Evolutionary conservation across 2,329 filamentous ascomycete genomes (phyloP).

Genomic region (Bimuria novae-zelandiae): DNA sequence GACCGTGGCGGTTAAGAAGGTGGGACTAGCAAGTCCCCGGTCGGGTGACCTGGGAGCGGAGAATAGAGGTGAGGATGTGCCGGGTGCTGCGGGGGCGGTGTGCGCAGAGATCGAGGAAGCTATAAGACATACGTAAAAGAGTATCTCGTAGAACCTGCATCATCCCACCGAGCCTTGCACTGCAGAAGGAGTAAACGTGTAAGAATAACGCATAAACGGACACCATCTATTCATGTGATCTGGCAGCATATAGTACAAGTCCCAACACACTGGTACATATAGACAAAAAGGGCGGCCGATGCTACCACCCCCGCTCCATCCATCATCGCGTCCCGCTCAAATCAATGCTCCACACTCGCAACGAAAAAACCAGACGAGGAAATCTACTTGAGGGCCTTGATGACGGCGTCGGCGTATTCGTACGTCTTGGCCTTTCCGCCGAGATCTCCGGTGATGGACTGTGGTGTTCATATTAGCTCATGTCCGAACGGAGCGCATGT

Average conservation of each 20-base stretch:
- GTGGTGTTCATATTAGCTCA: constrained; percentile 23
- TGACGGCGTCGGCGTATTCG: constrained; percentile 93
- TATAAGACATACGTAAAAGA: too few relatives aligned
- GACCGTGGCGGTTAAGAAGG: too few relatives aligned
- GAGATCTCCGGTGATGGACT: constrained; percentile 88
- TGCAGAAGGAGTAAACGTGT: not conserved
- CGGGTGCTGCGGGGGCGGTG: too few relatives aligned
- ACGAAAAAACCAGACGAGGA: constrained; percentile 13
- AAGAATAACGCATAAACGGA: constrained; percentile 8
- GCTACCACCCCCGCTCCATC: constrained; percentile 34
- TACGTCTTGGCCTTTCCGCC: constrained; percentile 95
- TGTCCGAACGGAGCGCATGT: too few relatives aligned
- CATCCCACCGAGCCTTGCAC: too few relatives aligned
- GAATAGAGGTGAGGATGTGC: too few relatives aligned
- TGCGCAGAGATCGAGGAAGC: too few relatives aligned
- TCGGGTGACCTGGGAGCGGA: too few relatives aligned
- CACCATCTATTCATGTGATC: constrained; percentile 24
- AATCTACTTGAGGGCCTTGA: constrained; percentile 61
- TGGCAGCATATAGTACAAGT: constrained; percentile 41
- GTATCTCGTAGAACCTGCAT: too few relatives aligned
- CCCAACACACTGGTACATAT: constrained; percentile 40
- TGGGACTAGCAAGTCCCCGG: too few relatives aligned
- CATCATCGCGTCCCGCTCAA: constrained; percentile 28
- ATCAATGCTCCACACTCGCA: constrained; percentile 13
- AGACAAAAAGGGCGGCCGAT: constrained; percentile 40